Evolutionary conservation across 2,329 filamentous ascomycete species (phyloP).

Genomic region (Botrytis medusae): DNA sequence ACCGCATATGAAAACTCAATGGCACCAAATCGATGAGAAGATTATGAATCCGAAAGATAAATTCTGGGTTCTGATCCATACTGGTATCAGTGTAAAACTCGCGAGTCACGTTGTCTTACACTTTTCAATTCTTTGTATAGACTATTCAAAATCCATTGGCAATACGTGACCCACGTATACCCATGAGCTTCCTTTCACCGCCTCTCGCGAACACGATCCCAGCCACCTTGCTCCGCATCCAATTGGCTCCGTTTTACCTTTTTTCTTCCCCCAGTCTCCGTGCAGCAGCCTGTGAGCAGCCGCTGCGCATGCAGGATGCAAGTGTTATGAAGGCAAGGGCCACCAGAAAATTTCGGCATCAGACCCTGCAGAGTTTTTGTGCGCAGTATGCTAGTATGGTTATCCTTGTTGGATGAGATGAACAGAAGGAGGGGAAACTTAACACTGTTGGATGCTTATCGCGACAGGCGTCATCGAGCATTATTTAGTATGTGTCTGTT

Average conservation of each 20-base stretch:
- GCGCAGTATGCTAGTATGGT: background rate
- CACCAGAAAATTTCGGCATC: constrained; percentile 3
- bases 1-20: background rate
- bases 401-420: background rate
- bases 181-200: constrained; percentile 11
- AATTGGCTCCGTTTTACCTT: background rate
- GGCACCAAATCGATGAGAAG: background rate
- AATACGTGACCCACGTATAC: constrained; percentile 40
- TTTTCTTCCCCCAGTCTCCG: background rate
- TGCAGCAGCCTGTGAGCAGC: background rate
- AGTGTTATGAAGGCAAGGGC: constrained; percentile 2
- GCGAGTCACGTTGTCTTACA: constrained; percentile 15
- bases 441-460: background rate
- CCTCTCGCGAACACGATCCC: constrained; percentile 10
- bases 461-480: background rate
- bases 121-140: background rate
- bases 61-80: background rate
- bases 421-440: background rate
- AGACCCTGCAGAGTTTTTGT: constrained; percentile 1
- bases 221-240: background rate
- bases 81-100: background rate
- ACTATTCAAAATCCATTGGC: constrained; percentile 34
- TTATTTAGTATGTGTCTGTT: background rate
- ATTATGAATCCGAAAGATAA: background rate
- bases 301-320: constrained; percentile 1